Evolutionary conservation across 257 asterid species (phyloP).

Genomic region (Solanum lycopersicoides): DNA sequence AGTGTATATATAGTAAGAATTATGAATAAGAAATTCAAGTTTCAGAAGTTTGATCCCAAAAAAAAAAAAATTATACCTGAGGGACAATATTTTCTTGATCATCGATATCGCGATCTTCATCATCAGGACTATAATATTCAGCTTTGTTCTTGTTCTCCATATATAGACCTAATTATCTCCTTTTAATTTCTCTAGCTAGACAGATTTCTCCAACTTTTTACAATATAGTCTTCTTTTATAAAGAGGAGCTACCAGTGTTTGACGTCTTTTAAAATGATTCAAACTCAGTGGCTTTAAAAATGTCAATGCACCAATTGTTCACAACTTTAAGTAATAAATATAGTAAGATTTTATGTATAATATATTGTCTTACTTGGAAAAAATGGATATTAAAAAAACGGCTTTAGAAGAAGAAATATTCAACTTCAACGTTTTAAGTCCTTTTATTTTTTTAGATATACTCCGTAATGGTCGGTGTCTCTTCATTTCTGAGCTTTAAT

Average conservation of each 20-base stretch:
- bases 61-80: background rate
- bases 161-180: background rate
- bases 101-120: constrained; percentile 17
- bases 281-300: constrained; percentile 50
- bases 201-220: constrained; percentile 5
- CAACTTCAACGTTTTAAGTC: constrained; percentile 90
- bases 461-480: constrained; percentile 23
- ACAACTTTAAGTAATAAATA: background rate
- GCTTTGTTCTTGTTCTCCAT: constrained; percentile 26
- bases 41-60: background rate
- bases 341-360: background rate
- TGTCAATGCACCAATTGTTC: constrained; percentile 64
- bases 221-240: constrained; percentile 27
- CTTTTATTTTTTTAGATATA: constrained; percentile 24
- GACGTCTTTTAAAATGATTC: constrained; percentile 44
- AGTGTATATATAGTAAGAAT: background rate
- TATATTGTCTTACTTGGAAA: background rate
- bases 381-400: background rate
- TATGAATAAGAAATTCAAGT: background rate
- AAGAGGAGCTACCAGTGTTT: constrained; percentile 38
- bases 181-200: constrained; percentile 4
- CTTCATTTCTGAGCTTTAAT: background rate
- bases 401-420: constrained; percentile 36
- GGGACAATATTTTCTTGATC: constrained; percentile 24
- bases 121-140: constrained; percentile 22